A percentile compares a stretch with the other conserved stretches of the same genome.
These are phyloP conservation scores for Trichoderma sp. DNA, from an alignment of 2,329 filamentous ascomycete genomes.

Conservation along the genomic window DNA sequence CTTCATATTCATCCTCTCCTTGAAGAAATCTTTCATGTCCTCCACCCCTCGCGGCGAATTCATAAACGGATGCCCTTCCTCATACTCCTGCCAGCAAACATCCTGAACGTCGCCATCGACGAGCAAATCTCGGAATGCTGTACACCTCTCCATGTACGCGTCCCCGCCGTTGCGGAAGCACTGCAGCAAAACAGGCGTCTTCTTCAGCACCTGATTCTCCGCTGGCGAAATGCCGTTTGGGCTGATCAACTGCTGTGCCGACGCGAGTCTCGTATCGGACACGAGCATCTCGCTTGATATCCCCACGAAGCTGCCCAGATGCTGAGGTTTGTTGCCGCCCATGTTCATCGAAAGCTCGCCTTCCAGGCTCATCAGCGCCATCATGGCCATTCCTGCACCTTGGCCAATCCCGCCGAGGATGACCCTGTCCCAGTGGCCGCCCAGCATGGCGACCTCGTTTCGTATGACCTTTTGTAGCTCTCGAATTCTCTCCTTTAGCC, in stretches of 20 bases:
- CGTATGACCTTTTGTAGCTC: not conserved
- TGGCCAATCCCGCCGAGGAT: slow-evolving; percentile 8
- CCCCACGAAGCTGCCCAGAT: not conserved
- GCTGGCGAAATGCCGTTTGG: not conserved
- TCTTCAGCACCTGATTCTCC: not conserved
- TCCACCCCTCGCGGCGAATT: slow-evolving; percentile 11
- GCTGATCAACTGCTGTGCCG: not conserved
- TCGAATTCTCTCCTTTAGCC: not conserved
- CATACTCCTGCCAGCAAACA: slow-evolving; percentile 6
- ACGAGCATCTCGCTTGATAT: not conserved
- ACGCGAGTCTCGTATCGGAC: not conserved
- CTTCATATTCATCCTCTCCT: not conserved
- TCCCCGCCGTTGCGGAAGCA: not conserved
- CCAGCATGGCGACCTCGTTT: slow-evolving; percentile 1
- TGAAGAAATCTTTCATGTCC: slow-evolving; percentile 13
- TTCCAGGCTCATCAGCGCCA: not conserved
- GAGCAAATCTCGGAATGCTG: not conserved
- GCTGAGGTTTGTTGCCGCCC: not conserved
- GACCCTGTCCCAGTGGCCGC: slow-evolving; percentile 6
- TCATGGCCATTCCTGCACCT: slow-evolving; percentile 6
- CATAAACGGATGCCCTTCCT: not conserved
- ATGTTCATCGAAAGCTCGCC: not conserved
- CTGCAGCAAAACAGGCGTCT: slow-evolving; percentile 13
- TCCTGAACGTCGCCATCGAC: not conserved
- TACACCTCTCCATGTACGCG: not conserved